Percentiles rank a stretch among this genome's conserved stretches.
Evolutionary conservation across 108 stramenopile genomes (phyloP).

Genomic region (Seminavis robusta): DNA sequence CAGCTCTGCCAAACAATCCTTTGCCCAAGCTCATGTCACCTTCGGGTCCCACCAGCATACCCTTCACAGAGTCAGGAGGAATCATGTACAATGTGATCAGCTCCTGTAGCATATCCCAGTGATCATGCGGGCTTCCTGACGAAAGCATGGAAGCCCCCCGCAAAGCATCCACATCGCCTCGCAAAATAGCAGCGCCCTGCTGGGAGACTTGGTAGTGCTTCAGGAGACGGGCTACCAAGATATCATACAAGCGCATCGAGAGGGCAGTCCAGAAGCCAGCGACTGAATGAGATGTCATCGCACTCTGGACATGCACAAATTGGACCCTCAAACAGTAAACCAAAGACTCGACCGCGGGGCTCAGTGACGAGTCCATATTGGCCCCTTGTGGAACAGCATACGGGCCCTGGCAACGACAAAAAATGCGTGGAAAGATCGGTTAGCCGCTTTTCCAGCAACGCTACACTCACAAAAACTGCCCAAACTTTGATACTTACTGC

Average conservation of each 20-base stretch:
- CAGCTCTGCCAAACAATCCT: conserved; percentile 75
- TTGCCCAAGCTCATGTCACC: conserved; percentile 83
- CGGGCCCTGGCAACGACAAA: no score
- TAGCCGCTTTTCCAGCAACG: no score
- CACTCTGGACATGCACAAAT: conserved; percentile 81
- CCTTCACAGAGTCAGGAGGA: conserved; percentile 79
- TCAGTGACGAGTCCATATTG: conserved; percentile 69
- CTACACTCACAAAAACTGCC: no score
- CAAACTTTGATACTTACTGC: no score
- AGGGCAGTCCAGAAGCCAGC: conserved; percentile 84
- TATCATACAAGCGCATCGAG: conserved; percentile 83
- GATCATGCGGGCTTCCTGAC: conserved; percentile 73
- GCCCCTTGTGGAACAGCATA: conserved; percentile 74
- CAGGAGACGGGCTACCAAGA: conserved; percentile 68
- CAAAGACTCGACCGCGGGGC: conserved; percentile 81
- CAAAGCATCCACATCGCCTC: conserved; percentile 80
- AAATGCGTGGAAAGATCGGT: no score
- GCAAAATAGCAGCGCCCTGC: conserved; percentile 79
- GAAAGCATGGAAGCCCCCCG: conserved; percentile 77
- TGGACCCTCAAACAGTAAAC: conserved; percentile 77
- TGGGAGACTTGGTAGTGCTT: conserved; percentile 74
- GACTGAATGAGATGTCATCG: conserved; percentile 69
- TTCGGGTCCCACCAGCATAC: conserved; percentile 77
- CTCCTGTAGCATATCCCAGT: conserved; percentile 79
- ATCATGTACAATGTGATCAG: conserved; percentile 84